A percentile compares a stretch with the other conserved stretches of the same genome.
These are phyloP conservation scores for Micromonas pusilla DNA, from an alignment of 139 green algal genomes.

Conservation along the genomic window DNA sequence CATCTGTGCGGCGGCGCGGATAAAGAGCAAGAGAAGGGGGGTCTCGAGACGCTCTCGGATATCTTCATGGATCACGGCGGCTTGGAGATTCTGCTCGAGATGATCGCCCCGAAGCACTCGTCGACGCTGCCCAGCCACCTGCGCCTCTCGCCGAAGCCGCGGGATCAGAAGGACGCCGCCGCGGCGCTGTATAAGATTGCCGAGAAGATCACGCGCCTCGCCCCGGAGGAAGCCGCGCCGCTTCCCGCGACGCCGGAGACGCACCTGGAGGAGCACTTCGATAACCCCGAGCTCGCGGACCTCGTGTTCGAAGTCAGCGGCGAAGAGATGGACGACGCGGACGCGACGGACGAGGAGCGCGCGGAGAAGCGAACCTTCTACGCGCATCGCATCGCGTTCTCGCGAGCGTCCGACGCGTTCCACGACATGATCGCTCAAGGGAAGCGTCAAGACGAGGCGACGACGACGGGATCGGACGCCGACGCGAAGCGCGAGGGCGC, in stretches of 20 bases:
- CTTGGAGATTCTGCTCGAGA: slow-evolving; percentile 77
- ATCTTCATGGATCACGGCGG: slow-evolving; percentile 71
- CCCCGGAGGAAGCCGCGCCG: slow-evolving; percentile 45
- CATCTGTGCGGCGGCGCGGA: slow-evolving; percentile 60
- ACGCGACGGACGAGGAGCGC: no score
- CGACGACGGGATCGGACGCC: no score
- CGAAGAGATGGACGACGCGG: not conserved
- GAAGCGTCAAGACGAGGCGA: no score
- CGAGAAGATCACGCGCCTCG: slow-evolving; percentile 51
- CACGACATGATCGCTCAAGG: not conserved
- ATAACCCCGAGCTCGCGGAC: slow-evolving; percentile 19
- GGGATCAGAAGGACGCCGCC: slow-evolving; percentile 51
- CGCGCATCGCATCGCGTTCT: slow-evolving; percentile 21
- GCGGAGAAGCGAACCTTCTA: not conserved
- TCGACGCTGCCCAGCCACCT: not conserved
- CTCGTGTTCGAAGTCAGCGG: not conserved
- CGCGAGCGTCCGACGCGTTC: slow-evolving; percentile 1
- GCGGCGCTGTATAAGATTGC: slow-evolving; percentile 64
- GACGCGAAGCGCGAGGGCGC: no score
- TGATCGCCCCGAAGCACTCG: no score
- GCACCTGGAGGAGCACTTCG: slow-evolving; percentile 19
- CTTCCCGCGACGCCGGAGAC: slow-evolving; percentile 48
- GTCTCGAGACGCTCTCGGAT: no score
- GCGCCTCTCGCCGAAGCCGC: not conserved
- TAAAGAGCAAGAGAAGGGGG: no score